A percentile compares a stretch with the other conserved stretches of the same genome.
Conservation (phyloP, 208 protist species). For the Leptomonas pyrrhocoris region DNA sequence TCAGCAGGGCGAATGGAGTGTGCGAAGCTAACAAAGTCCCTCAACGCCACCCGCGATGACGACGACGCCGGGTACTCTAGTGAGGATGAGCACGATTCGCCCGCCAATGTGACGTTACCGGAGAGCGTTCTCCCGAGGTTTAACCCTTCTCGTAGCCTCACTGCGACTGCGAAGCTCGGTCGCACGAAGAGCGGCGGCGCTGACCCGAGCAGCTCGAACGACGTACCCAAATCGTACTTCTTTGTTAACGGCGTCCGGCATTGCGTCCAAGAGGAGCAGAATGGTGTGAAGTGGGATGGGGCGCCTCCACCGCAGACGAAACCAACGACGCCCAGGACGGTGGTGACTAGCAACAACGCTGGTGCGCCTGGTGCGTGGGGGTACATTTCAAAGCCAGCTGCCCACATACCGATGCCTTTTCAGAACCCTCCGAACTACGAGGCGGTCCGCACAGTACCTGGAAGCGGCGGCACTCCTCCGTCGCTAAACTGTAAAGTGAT, state of each 20-base stretch:
- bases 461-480: not conserved
- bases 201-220: not conserved
- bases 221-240: slow-evolving; percentile 13
- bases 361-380: slow-evolving; percentile 9
- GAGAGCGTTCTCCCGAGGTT: slow-evolving; percentile 6
- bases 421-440: slow-evolving; percentile 17
- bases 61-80: slow-evolving; percentile 29
- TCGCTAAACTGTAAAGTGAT: not conserved
- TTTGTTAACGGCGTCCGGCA: slow-evolving; percentile 24
- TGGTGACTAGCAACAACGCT: slow-evolving; percentile 13
- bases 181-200: not conserved
- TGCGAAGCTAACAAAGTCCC: not conserved
- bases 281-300: slow-evolving; percentile 4
- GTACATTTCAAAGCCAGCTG: slow-evolving; percentile 5
- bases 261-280: slow-evolving; percentile 10
- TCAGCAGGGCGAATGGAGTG: not conserved
- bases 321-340: not conserved
- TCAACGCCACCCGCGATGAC: not conserved
- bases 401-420: not conserved
- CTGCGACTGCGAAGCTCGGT: not conserved
- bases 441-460: not conserved
- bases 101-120: slow-evolving; percentile 4
- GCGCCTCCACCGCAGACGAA: not conserved
- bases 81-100: slow-evolving; percentile 26
- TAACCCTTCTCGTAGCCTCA: not conserved